phyloP scores from a whole-genome alignment of 345 rosid species.

The Boechera divaricarpa region DNA sequence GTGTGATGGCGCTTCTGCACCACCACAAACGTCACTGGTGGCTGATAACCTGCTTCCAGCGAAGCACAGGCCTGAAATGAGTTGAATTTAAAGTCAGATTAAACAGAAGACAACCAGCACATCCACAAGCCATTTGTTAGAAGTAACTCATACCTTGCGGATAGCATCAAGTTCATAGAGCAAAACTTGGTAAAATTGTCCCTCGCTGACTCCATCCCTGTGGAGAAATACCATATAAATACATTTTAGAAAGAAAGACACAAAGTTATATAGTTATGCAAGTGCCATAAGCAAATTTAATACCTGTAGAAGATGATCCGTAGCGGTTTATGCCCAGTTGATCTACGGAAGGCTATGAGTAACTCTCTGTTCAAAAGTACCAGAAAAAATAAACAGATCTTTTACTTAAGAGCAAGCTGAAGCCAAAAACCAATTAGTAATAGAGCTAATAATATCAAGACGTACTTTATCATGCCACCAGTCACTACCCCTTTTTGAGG shows the following conservation, averaged over 20 bases:
- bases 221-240: not conserved
- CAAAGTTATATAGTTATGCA: not conserved
- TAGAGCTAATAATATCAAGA: not conserved
- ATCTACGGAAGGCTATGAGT: conserved; percentile 89
- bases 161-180: conserved; percentile 96
- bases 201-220: conserved; percentile 99
- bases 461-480: conserved; percentile 99
- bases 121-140: not conserved
- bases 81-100: not conserved
- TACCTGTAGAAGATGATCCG: conserved; percentile 96
- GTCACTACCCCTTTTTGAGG: conserved; percentile 86
- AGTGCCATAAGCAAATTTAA: not conserved
- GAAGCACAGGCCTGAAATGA: conserved; percentile 86
- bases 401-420: conserved; percentile 16
- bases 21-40: conserved; percentile 97
- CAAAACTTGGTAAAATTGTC: conserved; percentile 95
- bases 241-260: not conserved
- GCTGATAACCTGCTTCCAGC: conserved; percentile 97
- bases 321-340: conserved; percentile 94
- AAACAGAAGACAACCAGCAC: not conserved
- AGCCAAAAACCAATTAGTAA: not conserved
- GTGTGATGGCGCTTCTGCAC: conserved; percentile 99
- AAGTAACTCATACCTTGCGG: conserved; percentile 64
- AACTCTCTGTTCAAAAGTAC: conserved; percentile 66
- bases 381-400: not conserved